These are phyloP conservation scores for Lipomyces yamanashiensis DNA, from an alignment of 805 yeast species.

Conservation along the genomic window DNA sequence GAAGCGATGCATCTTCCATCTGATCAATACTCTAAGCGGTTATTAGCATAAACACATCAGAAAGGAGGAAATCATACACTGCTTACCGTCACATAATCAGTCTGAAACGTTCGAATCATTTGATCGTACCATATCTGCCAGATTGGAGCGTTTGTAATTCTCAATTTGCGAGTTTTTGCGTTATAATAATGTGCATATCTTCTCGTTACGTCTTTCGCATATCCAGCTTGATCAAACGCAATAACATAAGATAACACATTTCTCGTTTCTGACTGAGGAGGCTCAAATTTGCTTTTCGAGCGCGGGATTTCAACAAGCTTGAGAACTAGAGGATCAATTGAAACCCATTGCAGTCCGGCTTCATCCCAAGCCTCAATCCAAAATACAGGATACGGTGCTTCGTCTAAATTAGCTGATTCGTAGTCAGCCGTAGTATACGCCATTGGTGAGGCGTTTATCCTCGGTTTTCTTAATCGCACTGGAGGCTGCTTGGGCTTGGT, in stretches of 20 bases:
- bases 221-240: conserved; percentile 70
- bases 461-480: conserved; percentile 33
- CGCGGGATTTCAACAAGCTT: conserved; percentile 66
- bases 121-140: conserved; percentile 66
- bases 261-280: conserved; percentile 62
- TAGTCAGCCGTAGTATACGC: conserved; percentile 32
- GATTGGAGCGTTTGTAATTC: conserved; percentile 65
- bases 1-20: conserved; percentile 65
- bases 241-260: conserved; percentile 74
- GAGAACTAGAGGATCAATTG: conserved; percentile 78
- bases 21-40: conserved; percentile 46
- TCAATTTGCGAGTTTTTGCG: conserved; percentile 72
- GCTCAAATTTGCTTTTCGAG: conserved; percentile 66
- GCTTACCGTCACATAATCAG: conserved; percentile 39
- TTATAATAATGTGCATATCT: conserved; percentile 74
- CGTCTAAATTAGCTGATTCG: conserved; percentile 21
- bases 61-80: conserved; percentile 30
- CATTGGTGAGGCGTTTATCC: conserved; percentile 20
- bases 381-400: conserved; percentile 64
- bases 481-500: conserved; percentile 14
- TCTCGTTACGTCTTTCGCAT: conserved; percentile 81
- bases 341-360: conserved; percentile 72
- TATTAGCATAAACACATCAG: background rate
- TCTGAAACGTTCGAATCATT: conserved; percentile 47
- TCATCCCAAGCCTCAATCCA: conserved; percentile 97